phyloP scores from a whole-genome alignment of 2,329 filamentous ascomycete species.

The Diaporthe vaccinii region DNA sequence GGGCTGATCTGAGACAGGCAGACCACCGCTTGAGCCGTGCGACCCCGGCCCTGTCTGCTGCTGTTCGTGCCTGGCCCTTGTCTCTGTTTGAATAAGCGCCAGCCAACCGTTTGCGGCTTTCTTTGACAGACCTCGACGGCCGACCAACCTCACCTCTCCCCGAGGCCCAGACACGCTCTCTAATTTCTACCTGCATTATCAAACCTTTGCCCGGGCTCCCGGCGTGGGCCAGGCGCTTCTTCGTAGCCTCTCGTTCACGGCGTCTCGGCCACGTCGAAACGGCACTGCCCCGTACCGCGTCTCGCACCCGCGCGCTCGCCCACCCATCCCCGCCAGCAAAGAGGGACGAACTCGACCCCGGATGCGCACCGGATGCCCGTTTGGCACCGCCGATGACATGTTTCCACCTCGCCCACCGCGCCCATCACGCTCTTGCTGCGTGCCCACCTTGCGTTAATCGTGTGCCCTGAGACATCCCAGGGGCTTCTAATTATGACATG shows the following conservation, averaged over 20 bases:
- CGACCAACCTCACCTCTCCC: conserved; percentile 32
- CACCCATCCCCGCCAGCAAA: neutral
- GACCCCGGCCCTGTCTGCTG: neutral
- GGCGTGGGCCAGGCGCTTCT: conserved; percentile 33
- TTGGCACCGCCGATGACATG: conserved; percentile 6
- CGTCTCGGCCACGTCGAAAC: conserved; percentile 42
- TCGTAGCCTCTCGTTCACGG: conserved; percentile 42
- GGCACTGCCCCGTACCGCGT: conserved; percentile 42
- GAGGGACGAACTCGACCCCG: conserved; percentile 19
- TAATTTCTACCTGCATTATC: conserved; percentile 6
- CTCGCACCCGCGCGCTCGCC: conserved; percentile 30
- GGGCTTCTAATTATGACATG: conserved; percentile 32
- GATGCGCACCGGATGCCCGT: conserved; percentile 11
- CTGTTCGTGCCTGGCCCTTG: conserved; percentile 30
- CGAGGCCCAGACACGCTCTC: too few relatives aligned
- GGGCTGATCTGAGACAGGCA: conserved; percentile 25
- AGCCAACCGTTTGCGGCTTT: conserved; percentile 37
- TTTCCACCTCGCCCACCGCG: neutral
- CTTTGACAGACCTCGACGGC: conserved; percentile 19
- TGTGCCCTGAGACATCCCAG: conserved; percentile 30
- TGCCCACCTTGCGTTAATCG: conserved; percentile 3
- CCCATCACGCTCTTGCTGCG: conserved; percentile 15
- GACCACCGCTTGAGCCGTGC: conserved; percentile 25
- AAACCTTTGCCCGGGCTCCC: neutral
- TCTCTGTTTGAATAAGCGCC: conserved; percentile 37